Percentiles rank a stretch among this genome's conserved stretches.
Evolutionary conservation across 805 yeast species (phyloP).

Genomic region (Kuraishia molischiana): DNA sequence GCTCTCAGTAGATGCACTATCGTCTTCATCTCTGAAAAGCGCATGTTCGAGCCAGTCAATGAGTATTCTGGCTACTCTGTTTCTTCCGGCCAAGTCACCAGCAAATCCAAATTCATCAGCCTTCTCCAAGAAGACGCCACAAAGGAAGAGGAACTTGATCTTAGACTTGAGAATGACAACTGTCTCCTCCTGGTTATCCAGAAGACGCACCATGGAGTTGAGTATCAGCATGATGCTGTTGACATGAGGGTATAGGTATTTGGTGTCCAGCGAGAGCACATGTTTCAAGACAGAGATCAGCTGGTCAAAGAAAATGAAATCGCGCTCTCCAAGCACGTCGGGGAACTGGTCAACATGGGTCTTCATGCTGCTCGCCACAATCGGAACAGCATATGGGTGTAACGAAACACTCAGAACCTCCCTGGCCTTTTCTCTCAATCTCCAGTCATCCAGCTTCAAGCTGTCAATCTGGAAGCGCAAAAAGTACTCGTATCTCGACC

Average conservation of each 20-base stretch:
- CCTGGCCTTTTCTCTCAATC: constrained; percentile 56
- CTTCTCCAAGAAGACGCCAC: neutral
- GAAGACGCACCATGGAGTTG: neutral
- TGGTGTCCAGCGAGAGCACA: constrained; percentile 14
- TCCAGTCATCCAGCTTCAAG: constrained; percentile 14
- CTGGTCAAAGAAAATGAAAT: constrained; percentile 18
- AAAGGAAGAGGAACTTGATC: neutral
- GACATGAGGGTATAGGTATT: constrained; percentile 15
- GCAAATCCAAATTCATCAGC: neutral
- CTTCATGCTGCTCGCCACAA: neutral
- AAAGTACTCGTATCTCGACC: constrained; percentile 15
- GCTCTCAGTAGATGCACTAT: neutral
- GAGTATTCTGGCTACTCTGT: constrained; percentile 20
- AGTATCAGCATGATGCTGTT: neutral
- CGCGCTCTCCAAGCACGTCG: constrained; percentile 10
- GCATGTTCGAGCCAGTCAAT: constrained; percentile 24
- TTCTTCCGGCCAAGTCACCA: constrained; percentile 5
- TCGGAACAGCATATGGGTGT: constrained; percentile 30
- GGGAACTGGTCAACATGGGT: constrained; percentile 14
- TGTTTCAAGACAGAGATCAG: constrained; percentile 18
- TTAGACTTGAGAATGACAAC: neutral
- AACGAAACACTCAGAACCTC: constrained; percentile 45
- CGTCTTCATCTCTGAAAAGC: constrained; percentile 9
- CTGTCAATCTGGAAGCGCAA: constrained; percentile 13
- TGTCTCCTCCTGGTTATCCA: neutral